Evolutionary conservation across 2,329 filamentous ascomycete genomes (phyloP), one percentile per base, ranked within the genome.

Genomic region (Hirsutella thompsonii): DNA sequence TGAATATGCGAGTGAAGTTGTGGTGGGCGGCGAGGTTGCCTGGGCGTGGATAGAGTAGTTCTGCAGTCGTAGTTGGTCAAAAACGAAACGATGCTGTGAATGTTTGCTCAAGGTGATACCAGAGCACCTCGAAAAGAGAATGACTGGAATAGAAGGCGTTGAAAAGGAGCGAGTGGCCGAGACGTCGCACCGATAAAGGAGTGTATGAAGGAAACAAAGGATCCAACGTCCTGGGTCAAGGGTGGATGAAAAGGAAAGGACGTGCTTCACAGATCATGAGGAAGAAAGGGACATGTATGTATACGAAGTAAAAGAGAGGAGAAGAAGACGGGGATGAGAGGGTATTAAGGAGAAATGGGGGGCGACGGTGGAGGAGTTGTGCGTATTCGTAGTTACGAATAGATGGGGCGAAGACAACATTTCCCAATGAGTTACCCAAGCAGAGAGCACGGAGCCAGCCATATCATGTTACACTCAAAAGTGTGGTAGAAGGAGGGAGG

Each of bases 271-370:
- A 26, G n/a, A 26, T 26, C 23, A 6, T 11, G 6, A 26, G 23
- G 23, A 11, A 11, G 23, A 11, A 26, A 26, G 6, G 11, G 23
- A 26, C 23, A 11, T 26, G 23, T 26, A 26, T 6, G n/a, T n/a
- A n/a, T n/a, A n/a, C n/a, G n/a, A n/a, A n/a, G n/a, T n/a, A 59
- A 56, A 59, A 55, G 49, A 46, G 49, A 37, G 39, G 45, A 47
- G 43, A 40, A 49, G 45, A 39, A 21, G 37, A 48, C 36, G 32
- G 41, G 34, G 26, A 11, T 43, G 32, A 26, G 28, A 38, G 8
- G 8, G 18, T 34, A 13, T 37, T 45, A 46, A 48, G 47, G 46
- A 45, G 43, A 41, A 46, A 47, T 47, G 23, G 23, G 23, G 6
- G 23, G 23, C 23, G 23, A 11, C 6, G 23, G 23, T 11, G 11